Base-by-base conservation (phyloP, 2,329 filamentous ascomycete genomes). In the Colletotrichum simmondsii region DNA sequence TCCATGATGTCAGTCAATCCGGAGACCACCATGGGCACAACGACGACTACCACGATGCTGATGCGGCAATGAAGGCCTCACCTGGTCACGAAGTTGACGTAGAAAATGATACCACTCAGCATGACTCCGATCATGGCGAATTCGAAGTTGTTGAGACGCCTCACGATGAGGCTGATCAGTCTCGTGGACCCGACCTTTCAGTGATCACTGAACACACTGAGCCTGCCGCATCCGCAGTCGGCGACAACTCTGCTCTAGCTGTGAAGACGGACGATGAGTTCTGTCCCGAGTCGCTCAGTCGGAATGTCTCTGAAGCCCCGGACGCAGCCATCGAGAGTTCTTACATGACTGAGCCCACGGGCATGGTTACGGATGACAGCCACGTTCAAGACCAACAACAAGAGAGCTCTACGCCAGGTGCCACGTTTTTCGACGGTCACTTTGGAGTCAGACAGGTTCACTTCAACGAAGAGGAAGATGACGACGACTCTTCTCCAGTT, bases 131-230 rank as follows among this genome's bases (percentile, higher is more conserved):
- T 1, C 2, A 35, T 12, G 61, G n/a, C 5, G 52, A 37, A 4
- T 37, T 28, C 5, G 28, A 68, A 4, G 10, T 57, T 37, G 16
- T 32, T 16, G 24, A 60, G 7, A 14, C 35, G 16, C 46, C 26
- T 5, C 46, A 46, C 6, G 56, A 67, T 4, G 35, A 56, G 7
- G 32, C 26, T 28, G 52, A 56, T 11, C 46, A 16, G 16, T 63
- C 46, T 14, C 46, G n/a, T 7, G 61, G 54, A 24, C 53, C 54
- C 10, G 59, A 69, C 5, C 46, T 72, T 4, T 70, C 70, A 4
- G 66, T 14, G 42, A 61, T 72, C 56, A 70, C 60, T 8, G 66
- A 72, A 28, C 22, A 65, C 49, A 65, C 60, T 7, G 70, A 72
- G 26, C 54, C 70, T 10, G 60, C 54, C 3, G 22, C 66, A 5